Percentiles rank a stretch among this genome's conserved stretches.
phyloP scores from a whole-genome alignment of 192 early-diverging fungal species.

The Anaeromyces robustus region DNA sequence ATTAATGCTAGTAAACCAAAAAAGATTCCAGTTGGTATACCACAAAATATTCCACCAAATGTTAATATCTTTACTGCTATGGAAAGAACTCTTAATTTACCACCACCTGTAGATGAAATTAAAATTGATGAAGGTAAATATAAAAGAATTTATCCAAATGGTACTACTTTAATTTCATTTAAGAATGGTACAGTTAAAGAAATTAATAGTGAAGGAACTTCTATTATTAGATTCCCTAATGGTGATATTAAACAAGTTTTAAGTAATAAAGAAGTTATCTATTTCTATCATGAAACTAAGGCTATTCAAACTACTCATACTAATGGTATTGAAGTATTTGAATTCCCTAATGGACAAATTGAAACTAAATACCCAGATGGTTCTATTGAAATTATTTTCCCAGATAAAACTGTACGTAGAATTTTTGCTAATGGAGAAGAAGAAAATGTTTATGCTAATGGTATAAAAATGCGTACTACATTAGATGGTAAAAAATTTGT shows the following conservation, averaged over 20 bases:
- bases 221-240: neutral
- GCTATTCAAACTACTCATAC: slow-evolving; percentile 16
- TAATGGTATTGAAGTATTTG: slow-evolving; percentile 12
- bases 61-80: neutral
- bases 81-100: neutral
- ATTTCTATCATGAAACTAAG: slow-evolving; percentile 14
- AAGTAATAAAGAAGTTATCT: slow-evolving; percentile 3
- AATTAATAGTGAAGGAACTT: neutral
- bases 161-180: neutral
- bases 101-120: neutral
- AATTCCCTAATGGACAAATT: slow-evolving; percentile 17
- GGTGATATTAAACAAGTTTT: neutral
- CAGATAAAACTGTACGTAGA: slow-evolving; percentile 8
- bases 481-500: neutral
- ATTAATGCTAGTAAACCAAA: neutral
- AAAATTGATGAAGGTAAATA: neutral
- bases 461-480: neutral
- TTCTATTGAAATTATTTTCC: slow-evolving; percentile 12
- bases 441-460: neutral
- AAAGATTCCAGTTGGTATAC: neutral
- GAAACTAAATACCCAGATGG: slow-evolving; percentile 15
- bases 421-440: neutral
- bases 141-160: neutral
- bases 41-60: neutral
- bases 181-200: neutral